These are phyloP conservation scores for Penicillium sp. DNA, from an alignment of 2,329 filamentous ascomycete species.

Conservation along the genomic window DNA sequence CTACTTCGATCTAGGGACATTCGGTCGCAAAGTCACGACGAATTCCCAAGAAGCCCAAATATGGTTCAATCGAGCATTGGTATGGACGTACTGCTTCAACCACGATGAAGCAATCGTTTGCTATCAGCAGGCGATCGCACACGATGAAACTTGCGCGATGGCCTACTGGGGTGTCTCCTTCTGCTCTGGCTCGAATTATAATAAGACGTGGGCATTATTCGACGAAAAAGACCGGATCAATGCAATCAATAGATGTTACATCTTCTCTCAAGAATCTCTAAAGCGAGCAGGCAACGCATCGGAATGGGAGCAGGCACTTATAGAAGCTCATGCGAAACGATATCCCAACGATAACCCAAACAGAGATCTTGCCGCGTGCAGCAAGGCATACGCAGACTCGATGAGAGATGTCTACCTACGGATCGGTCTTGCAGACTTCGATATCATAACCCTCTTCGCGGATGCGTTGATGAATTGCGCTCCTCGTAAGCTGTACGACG, in stretches of 20 bases:
- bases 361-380: conserved; percentile 19
- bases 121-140: conserved; percentile 34
- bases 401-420: conserved; percentile 20
- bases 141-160: conserved; percentile 38
- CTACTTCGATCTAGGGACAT: conserved; percentile 37
- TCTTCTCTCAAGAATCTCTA: conserved; percentile 22
- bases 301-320: conserved; percentile 30
- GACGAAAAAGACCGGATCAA: conserved; percentile 20
- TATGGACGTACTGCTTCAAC: conserved; percentile 43
- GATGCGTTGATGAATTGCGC: conserved; percentile 68
- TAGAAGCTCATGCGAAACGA: conserved; percentile 23
- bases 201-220: conserved; percentile 29
- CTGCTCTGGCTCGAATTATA: conserved; percentile 28
- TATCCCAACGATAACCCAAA: conserved; percentile 26
- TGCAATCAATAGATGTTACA: conserved; percentile 22
- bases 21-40: conserved; percentile 40
- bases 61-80: conserved; percentile 39
- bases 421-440: conserved; percentile 54
- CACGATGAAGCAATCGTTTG: conserved; percentile 41
- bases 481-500: conserved; percentile 65
- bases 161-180: conserved; percentile 35
- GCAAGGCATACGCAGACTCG: conserved; percentile 19
- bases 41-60: conserved; percentile 32
- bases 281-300: conserved; percentile 15
- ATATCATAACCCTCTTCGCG: conserved; percentile 64